Percentiles rank a stretch among this genome's conserved stretches.
These are phyloP conservation scores for Rhododendron henanense DNA, from an alignment of 148 eudicot genomes.

Conservation along the genomic window DNA sequence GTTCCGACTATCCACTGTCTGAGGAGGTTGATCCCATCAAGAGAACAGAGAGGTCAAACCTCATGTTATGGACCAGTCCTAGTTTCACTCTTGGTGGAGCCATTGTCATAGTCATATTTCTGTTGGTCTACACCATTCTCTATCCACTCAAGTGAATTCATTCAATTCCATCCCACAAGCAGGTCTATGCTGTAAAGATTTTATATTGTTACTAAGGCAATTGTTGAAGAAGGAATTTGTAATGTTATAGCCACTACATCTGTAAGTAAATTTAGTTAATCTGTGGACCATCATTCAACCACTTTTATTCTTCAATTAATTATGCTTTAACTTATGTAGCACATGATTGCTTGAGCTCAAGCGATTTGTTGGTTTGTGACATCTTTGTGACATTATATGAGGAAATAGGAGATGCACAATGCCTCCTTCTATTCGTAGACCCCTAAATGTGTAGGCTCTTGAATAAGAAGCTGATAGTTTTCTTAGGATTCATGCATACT, in stretches of 20 bases:
- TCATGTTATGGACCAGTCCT: slow-evolving; percentile 91
- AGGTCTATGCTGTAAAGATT: slow-evolving; percentile 12
- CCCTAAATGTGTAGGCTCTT: neutral
- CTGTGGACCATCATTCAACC: slow-evolving; percentile 1
- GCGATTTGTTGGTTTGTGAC: neutral
- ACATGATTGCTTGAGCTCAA: neutral
- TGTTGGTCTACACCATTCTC: slow-evolving; percentile 75
- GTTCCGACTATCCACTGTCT: slow-evolving; percentile 76
- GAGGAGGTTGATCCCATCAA: slow-evolving; percentile 98
- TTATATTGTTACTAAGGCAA: neutral
- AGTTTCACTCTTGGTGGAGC: slow-evolving; percentile 71
- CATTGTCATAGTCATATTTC: slow-evolving; percentile 63
- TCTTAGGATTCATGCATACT: neutral
- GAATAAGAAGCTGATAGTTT: neutral
- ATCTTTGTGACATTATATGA: neutral
- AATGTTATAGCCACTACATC: neutral
- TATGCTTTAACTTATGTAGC: neutral
- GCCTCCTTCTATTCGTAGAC: neutral
- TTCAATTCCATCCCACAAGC: neutral
- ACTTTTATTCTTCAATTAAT: neutral
- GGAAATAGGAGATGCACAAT: neutral
- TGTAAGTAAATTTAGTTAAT: slow-evolving; percentile 16
- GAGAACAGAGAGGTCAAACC: slow-evolving; percentile 85
- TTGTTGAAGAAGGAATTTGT: neutral
- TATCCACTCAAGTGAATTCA: slow-evolving; percentile 53